phyloP scores from a whole-genome alignment of 2,329 filamentous ascomycete species.

The Ceratocystis albifundus region DNA sequence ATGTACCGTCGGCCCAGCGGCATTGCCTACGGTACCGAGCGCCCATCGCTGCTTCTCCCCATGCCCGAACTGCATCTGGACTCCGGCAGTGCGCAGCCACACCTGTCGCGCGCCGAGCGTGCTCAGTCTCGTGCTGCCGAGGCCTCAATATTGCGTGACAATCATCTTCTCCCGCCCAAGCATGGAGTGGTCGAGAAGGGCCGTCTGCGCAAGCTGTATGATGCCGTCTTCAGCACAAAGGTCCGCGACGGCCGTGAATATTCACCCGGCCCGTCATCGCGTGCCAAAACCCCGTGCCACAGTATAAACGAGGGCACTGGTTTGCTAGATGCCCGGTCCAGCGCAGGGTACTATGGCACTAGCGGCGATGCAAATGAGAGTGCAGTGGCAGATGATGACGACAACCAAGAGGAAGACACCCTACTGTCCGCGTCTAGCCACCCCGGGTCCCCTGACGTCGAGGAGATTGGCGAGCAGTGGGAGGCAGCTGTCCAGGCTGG shows the following conservation, averaged over 20 bases:
- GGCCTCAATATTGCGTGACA: slow-evolving; percentile 51
- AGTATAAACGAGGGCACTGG: slow-evolving; percentile 16
- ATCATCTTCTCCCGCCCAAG: slow-evolving; percentile 54
- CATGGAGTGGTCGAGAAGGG: slow-evolving; percentile 25
- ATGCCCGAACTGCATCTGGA: slow-evolving; percentile 39
- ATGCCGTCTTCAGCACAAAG: slow-evolving; percentile 46
- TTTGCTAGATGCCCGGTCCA: background rate
- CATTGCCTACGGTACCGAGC: slow-evolving; percentile 58
- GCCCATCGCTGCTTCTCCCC: slow-evolving; percentile 50
- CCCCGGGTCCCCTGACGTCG: slow-evolving; percentile 35
- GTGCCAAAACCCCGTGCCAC: background rate
- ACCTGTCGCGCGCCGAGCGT: slow-evolving; percentile 43
- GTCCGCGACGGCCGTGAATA: slow-evolving; percentile 22
- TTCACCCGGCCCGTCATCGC: slow-evolving; percentile 17
- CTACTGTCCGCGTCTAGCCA: slow-evolving; percentile 29
- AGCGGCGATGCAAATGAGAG: slow-evolving; percentile 17
- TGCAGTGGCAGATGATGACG: slow-evolving; percentile 26
- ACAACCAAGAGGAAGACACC: slow-evolving; percentile 28
- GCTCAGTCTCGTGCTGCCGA: slow-evolving; percentile 48
- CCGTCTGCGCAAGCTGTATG: slow-evolving; percentile 34
- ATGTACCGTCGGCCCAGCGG: slow-evolving; percentile 67
- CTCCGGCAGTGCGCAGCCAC: slow-evolving; percentile 32
- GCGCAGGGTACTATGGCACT: slow-evolving; percentile 10
- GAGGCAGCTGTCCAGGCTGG: slow-evolving; percentile 72
- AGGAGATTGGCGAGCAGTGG: slow-evolving; percentile 62